Base-by-base conservation (phyloP, 2,329 filamentous ascomycete species). In the Fusarium pininemorale region DNA sequence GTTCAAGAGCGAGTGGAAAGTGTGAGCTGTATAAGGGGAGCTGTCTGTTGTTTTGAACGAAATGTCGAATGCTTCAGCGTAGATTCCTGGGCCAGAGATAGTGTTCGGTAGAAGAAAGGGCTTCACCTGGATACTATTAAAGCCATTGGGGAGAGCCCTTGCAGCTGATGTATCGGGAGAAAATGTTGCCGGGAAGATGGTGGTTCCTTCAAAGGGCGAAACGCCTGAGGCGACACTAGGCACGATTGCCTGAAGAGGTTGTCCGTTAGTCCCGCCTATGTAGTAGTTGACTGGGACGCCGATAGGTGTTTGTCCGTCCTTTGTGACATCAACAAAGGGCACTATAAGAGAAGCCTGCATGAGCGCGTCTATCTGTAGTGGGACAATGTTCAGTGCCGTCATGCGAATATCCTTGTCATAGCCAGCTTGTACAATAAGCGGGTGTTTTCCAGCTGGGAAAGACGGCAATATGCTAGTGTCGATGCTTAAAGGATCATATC, bases 381-480 rank as follows among this genome's bases (percentile, higher is more conserved):
- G 59, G 1, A 69, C 4, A 4, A 70, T 24, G 11, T 69, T 65
- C 16, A 69, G 11, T 10, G 67, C 59, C 20, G 67, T 70, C 67
- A 70, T 70, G 4, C 67, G 54, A 6, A 70, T 70, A 11, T 70
- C 67, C 7, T 70, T 70, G 1, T 54, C 0, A 22, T 69, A 70
- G 14, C 53, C 58, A 5, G 65, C 48, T 18, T 64, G 54, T 5
- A 69, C 53, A 7, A 70, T 69, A 7, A 70, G 10, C 2, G 67
- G 67, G 11, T 70, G 67, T 10, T 58, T 70, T 5, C 58, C 67
- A 37, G 38, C 6, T 22, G 65, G 67, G 48, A 69, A 70, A 9
- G 67, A 65, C 2, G 67, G 67, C 5, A 70, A 42, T 14, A 69
- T 50, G 10, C 35, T 38, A 1, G 20, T 9, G 14, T 38, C 38